Evolutionary conservation across 129 eudicot species (phyloP).

Genomic region (Arctium minus): DNA sequence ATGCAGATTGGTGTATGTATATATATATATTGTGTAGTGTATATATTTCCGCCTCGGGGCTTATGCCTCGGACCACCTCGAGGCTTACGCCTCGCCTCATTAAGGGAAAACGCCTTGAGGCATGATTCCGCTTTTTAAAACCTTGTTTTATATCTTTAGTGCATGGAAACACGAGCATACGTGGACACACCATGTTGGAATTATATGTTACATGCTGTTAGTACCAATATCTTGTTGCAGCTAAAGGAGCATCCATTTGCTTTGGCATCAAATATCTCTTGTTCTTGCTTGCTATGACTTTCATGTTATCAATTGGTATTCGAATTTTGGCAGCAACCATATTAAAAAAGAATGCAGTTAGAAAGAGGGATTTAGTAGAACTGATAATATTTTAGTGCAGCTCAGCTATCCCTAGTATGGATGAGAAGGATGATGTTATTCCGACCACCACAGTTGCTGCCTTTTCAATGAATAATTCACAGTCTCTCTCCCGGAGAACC

Average conservation of each 20-base stretch:
- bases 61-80: too few species aligned
- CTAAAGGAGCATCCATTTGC: neutral
- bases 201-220: neutral
- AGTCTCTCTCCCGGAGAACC: constrained; percentile 87
- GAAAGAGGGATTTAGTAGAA: constrained; percentile 21
- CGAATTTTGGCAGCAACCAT: neutral
- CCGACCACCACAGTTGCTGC: constrained; percentile 69
- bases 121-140: too few species aligned
- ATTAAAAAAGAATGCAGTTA: neutral
- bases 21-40: too few species aligned
- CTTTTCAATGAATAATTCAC: constrained; percentile 64
- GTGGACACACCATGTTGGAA: neutral
- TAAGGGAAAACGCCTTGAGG: too few species aligned
- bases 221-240: neutral
- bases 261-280: neutral
- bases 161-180: neutral
- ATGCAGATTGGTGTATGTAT: too few species aligned
- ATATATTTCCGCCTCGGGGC: too few species aligned
- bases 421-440: constrained; percentile 78
- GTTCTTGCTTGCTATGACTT: constrained; percentile 2
- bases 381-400: constrained; percentile 50
- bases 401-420: constrained; percentile 61
- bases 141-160: neutral
- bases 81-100: too few species aligned
- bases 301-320: neutral